Evolutionary conservation across 768 basidiomycete genomes (phyloP), one percentile per base, ranked within the genome.

Genomic region (Clitopilus passeckerianus): DNA sequence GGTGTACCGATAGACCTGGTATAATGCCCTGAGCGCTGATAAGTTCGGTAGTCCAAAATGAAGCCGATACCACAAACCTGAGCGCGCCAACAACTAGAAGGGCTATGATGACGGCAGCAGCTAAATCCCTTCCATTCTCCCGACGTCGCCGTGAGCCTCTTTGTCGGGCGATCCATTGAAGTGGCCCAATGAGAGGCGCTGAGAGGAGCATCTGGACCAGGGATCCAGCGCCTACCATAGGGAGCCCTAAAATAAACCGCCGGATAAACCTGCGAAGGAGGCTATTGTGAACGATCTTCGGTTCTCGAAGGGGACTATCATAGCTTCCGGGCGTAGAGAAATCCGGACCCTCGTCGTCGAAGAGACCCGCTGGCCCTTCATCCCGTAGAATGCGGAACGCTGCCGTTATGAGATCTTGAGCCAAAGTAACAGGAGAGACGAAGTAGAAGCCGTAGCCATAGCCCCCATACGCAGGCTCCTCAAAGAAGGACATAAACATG

Each of bases 241-340:
- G 90, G 14, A 93, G 75, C 22, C 91, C 91, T 23, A 93, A 69
- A 12, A 93, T 64, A 68, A 93, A 87, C n/a, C 90, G 85, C 43
- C 81, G 83, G 56, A 89, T 61, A 63, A 91, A 83, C 33, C 79
- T 75, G 59, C 72, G 75, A 9, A 91, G 41, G 41, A 90, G 59
- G 68, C 22, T 71, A 63, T 46, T 58, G 66, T 63, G 64, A 64
- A 58, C 56, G 59, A 35, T 65, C 67, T 54, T 65, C 61, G 23
- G 23, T 41, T 22, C 58, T 62, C 60, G 67, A 66, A 57, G 46
- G 61, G 63, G 59, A 61, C 46, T 22, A 61, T 34, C 41, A 23
- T 58, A 56, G 53, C 57, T 60, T 55, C 27, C 18, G 59, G 59
- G 44, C 54, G 57, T 37, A 61, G 61, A 43, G 64, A 56, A 50